Conservation (phyloP, 305 asterid genomes). For the Fraxinus floribunda region DNA sequence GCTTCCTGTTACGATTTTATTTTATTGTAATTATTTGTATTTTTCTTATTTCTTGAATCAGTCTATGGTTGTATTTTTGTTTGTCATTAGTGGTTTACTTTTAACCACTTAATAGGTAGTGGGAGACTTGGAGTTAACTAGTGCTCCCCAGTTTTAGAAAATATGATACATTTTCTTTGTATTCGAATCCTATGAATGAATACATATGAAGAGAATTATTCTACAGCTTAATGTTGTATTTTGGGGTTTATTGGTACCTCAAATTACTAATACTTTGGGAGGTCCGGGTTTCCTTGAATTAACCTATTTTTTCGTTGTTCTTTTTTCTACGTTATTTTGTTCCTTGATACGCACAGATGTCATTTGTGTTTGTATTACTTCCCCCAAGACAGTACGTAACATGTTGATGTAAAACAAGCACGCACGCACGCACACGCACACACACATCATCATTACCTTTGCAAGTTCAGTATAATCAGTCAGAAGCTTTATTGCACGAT, state of each 20-base stretch:
- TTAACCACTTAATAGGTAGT: background rate
- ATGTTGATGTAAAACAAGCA: background rate
- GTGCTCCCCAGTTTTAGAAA: background rate
- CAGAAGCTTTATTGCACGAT: background rate
- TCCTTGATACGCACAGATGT: background rate
- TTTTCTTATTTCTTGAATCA: background rate
- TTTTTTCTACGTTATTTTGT: too few relatives aligned
- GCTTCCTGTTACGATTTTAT: background rate
- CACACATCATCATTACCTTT: background rate
- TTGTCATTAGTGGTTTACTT: background rate
- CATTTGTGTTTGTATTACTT: background rate
- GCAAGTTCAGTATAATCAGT: background rate
- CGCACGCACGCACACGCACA: background rate
- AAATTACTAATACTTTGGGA: background rate
- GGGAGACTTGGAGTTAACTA: background rate
- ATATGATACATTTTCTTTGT: background rate
- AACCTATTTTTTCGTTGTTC: background rate
- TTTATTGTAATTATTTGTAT: too few relatives aligned
- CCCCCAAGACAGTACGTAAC: background rate
- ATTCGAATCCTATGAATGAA: background rate
- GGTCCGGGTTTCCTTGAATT: background rate
- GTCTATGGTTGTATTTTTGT: background rate
- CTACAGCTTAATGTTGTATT: background rate
- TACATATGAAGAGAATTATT: background rate
- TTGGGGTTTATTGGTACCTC: background rate